phyloP scores from a whole-genome alignment of 2,329 filamentous ascomycete genomes.

The Didymella arachidicola region DNA sequence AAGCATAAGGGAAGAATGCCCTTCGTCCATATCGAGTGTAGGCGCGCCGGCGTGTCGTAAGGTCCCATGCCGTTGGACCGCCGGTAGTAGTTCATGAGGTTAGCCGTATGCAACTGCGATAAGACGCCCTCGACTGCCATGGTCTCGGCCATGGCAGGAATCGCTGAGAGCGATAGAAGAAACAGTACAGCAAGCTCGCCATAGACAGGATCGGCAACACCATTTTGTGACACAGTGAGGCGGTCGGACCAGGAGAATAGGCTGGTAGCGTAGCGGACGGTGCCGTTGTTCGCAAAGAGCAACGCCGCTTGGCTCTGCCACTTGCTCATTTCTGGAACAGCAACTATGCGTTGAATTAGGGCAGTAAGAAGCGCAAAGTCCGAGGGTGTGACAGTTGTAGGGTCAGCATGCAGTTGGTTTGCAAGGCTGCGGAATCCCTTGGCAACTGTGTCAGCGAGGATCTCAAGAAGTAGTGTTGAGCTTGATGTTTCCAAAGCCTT shows the following conservation, averaged over 20 bases:
- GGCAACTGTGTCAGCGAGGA: slow-evolving; percentile 79
- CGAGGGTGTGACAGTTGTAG: slow-evolving; percentile 70
- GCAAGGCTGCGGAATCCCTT: slow-evolving; percentile 84
- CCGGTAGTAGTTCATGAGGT: slow-evolving; percentile 78
- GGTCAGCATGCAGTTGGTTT: slow-evolving; percentile 79
- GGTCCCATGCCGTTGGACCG: slow-evolving; percentile 74
- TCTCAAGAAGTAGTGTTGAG: slow-evolving; percentile 68
- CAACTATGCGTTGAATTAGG: slow-evolving; percentile 83
- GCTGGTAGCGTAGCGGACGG: slow-evolving; percentile 80
- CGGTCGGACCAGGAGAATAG: slow-evolving; percentile 95
- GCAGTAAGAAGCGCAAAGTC: slow-evolving; percentile 89
- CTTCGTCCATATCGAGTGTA: slow-evolving; percentile 89
- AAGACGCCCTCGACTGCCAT: slow-evolving; percentile 88
- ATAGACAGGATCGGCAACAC: slow-evolving; percentile 83
- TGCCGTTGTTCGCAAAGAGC: slow-evolving; percentile 67
- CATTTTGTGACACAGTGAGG: slow-evolving; percentile 64
- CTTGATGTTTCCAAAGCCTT: slow-evolving; percentile 50
- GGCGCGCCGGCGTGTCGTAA: slow-evolving; percentile 76
- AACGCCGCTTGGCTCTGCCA: slow-evolving; percentile 61
- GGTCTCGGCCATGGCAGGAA: slow-evolving; percentile 84
- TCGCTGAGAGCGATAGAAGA: slow-evolving; percentile 82
- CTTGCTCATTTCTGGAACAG: slow-evolving; percentile 75
- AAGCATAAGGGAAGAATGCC: slow-evolving; percentile 87
- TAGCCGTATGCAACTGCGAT: slow-evolving; percentile 78
- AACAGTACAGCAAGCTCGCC: slow-evolving; percentile 91